Evolutionary conservation across 208 protist genomes (phyloP).

Genomic region (Acanthamoeba lenticulata): DNA sequence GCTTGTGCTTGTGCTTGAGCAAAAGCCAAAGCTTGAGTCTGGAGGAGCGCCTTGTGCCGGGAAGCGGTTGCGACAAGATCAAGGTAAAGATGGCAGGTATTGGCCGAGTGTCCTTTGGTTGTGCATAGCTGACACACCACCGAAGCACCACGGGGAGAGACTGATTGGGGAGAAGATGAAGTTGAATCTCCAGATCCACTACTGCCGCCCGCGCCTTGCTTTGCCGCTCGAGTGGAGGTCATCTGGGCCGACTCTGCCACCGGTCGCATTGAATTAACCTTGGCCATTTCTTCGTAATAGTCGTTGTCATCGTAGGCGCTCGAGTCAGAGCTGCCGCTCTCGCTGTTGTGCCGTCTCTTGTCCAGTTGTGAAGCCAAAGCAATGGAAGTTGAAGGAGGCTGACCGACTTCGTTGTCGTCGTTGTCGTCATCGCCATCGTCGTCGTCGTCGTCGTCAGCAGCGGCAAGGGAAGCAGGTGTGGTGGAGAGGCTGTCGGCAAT

Average conservation of each 20-base stretch:
- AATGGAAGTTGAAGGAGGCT: background rate
- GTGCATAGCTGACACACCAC: conserved; percentile 21
- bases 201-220: too few species aligned
- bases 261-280: background rate
- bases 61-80: background rate
- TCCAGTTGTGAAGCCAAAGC: background rate
- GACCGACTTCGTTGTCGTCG: background rate
- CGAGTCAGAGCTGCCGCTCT: background rate
- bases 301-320: background rate
- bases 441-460: too few species aligned
- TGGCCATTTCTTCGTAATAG: background rate
- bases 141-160: background rate
- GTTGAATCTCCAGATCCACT: too few species aligned
- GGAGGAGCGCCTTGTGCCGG: background rate
- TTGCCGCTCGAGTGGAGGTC: too few species aligned
- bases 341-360: background rate
- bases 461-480: too few species aligned
- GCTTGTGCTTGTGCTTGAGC: background rate
- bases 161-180: background rate
- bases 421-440: background rate
- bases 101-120: background rate
- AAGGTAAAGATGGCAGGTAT: background rate
- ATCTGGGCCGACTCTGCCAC: background rate
- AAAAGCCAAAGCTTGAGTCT: background rate
- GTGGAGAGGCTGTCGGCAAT: too few species aligned